Percentiles rank a stretch among this genome's conserved stretches.
Conservation (phyloP, 352 stramenopile species). For the Elongisporangium senticosum region DNA sequence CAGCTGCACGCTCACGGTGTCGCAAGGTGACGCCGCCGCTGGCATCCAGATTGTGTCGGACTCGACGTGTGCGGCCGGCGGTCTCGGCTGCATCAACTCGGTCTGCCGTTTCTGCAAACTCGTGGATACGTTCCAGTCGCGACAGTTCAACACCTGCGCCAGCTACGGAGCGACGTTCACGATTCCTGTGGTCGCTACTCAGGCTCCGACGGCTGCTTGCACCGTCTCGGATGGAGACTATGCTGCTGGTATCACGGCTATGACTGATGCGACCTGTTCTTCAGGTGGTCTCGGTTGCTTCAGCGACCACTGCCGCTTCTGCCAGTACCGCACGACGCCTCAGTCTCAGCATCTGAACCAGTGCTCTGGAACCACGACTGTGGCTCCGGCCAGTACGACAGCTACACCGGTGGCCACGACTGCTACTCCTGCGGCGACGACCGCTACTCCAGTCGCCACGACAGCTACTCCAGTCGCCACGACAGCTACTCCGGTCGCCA, state of each 20-base stretch:
- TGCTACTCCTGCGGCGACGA: conserved; percentile 2
- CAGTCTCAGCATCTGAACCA: conserved; percentile 16
- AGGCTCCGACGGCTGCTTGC: conserved; percentile 5
- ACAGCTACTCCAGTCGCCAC: not conserved
- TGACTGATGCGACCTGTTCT: conserved; percentile 20
- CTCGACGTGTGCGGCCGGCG: conserved; percentile 15
- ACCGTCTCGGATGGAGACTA: conserved; percentile 23
- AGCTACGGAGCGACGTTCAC: conserved; percentile 3
- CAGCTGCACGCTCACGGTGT: conserved; percentile 1
- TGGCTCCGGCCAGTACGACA: not conserved
- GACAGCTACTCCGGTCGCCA: not conserved
- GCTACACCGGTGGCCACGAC: not conserved
- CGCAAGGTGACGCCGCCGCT: conserved; percentile 3
- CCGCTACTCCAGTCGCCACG: not conserved
- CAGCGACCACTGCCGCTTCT: conserved; percentile 31
- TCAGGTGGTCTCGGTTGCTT: conserved; percentile 35
- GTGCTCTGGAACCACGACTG: conserved; percentile 3
- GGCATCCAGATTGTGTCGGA: conserved; percentile 24
- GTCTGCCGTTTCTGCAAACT: conserved; percentile 29
- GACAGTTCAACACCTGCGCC: conserved; percentile 18
- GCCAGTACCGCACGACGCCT: conserved; percentile 10
- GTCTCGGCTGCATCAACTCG: conserved; percentile 23
- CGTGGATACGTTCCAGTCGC: conserved; percentile 16
- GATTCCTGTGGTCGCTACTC: not conserved
- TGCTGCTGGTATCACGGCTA: conserved; percentile 20